Base-by-base conservation (phyloP, 441 rosid genomes). In the Populus hybrid region DNA sequence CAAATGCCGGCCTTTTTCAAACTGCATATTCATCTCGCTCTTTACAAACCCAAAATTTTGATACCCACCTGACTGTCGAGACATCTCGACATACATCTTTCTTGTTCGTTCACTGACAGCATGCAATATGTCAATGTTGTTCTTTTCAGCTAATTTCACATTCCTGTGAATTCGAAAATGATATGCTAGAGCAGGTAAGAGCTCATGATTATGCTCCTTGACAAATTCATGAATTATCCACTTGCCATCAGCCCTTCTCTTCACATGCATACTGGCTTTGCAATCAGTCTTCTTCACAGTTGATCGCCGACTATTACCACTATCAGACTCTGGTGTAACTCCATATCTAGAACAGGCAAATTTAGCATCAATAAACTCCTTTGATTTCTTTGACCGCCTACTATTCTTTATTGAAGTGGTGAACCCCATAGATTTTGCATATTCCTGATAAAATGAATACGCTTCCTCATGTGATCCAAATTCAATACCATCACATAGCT, bases 271-370 rank as follows among this genome's bases (percentile, higher is more conserved):
- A 65, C 97, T 91, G 18, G 95, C 97, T 80, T 91, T 92, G 79
- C 97, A 92, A 76, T 92, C 95, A 0, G 97, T 92, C 74, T 92
- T 92, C 9, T 91, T 89, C 76, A 92, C 91, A 72, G 93, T 86
- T 65, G 93, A 92, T 73, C 94, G 80, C 65, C 94, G 85, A 76
- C 85, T 87, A 28, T 82, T 89, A 12, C 91, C 84, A 53, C 88
- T 90, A 70, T 90, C 97, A 76, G 91, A 91, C 61, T 93, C 97
- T 77, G 94, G 85, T 67, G 89, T 90, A 5, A 90, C 80, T 69
- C 97, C 97, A 53, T 91, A 93, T 87, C 96, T 87, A 70, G 97
- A 93, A 84, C 97, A 93, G 12, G 96, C 96, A 67, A 93, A 91
- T 71, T 93, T 93, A 5, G 96, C 97, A 81, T 93, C 97, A 42